A percentile compares a stretch with the other conserved stretches of the same genome.
Evolutionary conservation across 129 eudicot genomes (phyloP).

Genomic region (Pittosporum tobira): DNA sequence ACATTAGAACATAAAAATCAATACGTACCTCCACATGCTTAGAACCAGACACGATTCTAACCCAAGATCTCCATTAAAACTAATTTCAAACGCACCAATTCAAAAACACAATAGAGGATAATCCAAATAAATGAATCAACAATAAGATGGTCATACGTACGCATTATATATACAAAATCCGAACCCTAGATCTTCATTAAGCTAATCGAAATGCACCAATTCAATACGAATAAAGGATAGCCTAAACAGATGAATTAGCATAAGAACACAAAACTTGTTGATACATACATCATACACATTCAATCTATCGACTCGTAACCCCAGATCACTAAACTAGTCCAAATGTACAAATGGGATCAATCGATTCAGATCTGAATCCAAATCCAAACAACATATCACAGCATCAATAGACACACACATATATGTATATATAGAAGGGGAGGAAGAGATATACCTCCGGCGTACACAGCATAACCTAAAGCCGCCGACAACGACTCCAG

Average conservation of each 20-base stretch:
- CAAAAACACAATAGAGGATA: not conserved
- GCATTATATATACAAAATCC: too few species aligned
- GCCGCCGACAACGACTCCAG: constrained; percentile 44
- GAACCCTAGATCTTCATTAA: not conserved
- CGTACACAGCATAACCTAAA: constrained; percentile 76
- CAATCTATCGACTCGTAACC: too few species aligned
- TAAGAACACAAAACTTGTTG: too few species aligned
- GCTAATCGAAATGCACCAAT: not conserved
- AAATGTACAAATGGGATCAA: too few species aligned
- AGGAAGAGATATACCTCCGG: constrained; percentile 33
- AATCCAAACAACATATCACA: not conserved
- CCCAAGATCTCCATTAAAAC: not conserved
- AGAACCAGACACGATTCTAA: too few species aligned
- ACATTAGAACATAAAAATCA: too few species aligned
- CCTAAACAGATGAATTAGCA: too few species aligned
- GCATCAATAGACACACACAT: not conserved
- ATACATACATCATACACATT: too few species aligned
- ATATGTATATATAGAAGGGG: not conserved
- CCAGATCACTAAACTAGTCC: too few species aligned
- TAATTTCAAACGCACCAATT: not conserved
- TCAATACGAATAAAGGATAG: not conserved
- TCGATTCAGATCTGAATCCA: not conserved
- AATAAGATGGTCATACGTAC: too few species aligned
- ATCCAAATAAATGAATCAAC: too few species aligned
- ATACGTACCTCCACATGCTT: too few species aligned